Base-by-base conservation (phyloP, 192 early-diverging fungal genomes). In the Spinellus fusiger region DNA sequence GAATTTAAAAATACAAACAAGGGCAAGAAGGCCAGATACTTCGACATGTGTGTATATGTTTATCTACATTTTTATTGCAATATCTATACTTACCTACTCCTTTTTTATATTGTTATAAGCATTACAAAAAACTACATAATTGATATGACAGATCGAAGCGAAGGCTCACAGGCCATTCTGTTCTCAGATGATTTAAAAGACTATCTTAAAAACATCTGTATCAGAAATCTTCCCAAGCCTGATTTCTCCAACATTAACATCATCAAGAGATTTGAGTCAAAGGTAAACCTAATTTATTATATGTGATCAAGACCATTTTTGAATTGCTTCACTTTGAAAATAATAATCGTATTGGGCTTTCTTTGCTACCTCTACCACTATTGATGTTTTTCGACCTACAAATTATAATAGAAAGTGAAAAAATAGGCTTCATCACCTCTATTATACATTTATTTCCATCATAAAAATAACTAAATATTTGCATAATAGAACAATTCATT, bases 241-340 rank as follows among this genome's bases (percentile, higher is more conserved):
- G 49, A 22, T 27, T 22, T 50, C 49, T 15, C 49, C 49, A 50
- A 6, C 1, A 27, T 50, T 15, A 50, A 27, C 15, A 4, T 27
- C 25, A 50, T 27, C 28, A 15, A 50, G 28, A 50, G 0, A 15
- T 27, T 50, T 50, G 49, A 50, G 28, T 27, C 25, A 27, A 50
- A 50, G 25, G 49, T 50, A 50, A 50, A 6, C 25, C 26, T 37
- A 55, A 40, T 38, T 55, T 2, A 55, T 55, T 38, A 12, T 32
- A 38, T 55, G 15, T 38, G 54, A 34, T 55, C 32, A 55, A 55
- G 22, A 55, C 54, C 54, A 22, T 55, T 38, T 55, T 55, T 55
- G 54, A 34, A 38, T 38, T 55, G 54, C 54, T 55, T 44, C 54
- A 40, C 35, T 56, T 56, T 56, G 34, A 56, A 56, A 26, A 25